Evolutionary conservation across 2,329 filamentous ascomycete species (phyloP), one percentile per base, ranked within the genome.

Genomic region (Neonectria punicea): DNA sequence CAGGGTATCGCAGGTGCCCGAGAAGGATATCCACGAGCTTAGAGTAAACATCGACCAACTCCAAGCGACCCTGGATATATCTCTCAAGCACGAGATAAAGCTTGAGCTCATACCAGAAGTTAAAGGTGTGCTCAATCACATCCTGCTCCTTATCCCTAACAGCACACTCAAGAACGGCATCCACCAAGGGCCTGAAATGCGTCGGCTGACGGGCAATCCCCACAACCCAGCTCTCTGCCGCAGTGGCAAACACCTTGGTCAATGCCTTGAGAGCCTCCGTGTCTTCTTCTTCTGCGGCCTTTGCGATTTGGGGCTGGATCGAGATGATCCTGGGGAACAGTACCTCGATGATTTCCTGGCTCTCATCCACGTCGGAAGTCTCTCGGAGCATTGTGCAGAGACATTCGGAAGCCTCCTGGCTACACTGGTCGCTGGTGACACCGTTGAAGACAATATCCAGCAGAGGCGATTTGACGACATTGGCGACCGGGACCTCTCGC

Each of bases 91-190:
- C 94, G 53, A 99, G 85, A 77, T 97, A 98, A 78, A 98, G 94
- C 84, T 99, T 99, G 51, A 99, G 86, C 77, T 99, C 96, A 77
- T 97, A 98, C 96, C 96, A 99, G 82, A 99, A 98, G 71, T 89
- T 90, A 80, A 99, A 99, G 0, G 97, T 99, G 74, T 96, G 90
- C 58, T 93, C 93, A 68, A 99, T 94, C 5, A 94, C 93, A 70
- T 99, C 96, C 67, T 92, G 89, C 58, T 98, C 95, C 77, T 90
- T 90, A 78, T 99, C 96, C 70, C 92, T 88, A 11, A 92, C 89
- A 66, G 93, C 94, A 75, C 94, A 97, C 81, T 98, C 94, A n/a
- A 98, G 86, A 16, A 99, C 90, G 7, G 92, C 90, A 74, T 98
- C 94, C 11, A 99, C 95, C 5, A 99, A 85, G 11, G 89, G 89